phyloP scores from a whole-genome alignment of 164 flowering plant genomes.

The Nymphaea thermarum region DNA sequence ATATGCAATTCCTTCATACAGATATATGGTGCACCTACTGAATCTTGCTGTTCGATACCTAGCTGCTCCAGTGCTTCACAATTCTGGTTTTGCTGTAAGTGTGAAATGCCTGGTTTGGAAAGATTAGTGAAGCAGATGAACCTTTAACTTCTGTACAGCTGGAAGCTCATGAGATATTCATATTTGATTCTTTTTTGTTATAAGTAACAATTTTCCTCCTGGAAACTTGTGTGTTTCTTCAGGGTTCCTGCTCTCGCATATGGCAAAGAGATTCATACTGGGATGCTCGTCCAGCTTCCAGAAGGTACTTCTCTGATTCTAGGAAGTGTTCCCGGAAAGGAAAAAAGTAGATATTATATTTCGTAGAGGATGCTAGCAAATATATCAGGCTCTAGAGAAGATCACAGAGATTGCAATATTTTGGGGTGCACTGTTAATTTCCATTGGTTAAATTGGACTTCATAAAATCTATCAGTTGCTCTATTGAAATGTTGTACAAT shows the following conservation, averaged over 20 bases:
- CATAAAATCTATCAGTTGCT: too few relatives aligned
- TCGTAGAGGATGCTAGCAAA: too few relatives aligned
- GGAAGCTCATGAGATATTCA: conserved; percentile 1
- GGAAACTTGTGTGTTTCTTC: conserved; percentile 5
- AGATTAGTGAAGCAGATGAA: background rate
- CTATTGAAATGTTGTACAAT: too few relatives aligned
- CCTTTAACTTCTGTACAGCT: background rate
- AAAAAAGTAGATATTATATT: too few relatives aligned
- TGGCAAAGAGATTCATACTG: conserved; percentile 98
- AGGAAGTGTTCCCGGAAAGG: background rate
- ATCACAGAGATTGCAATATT: too few relatives aligned
- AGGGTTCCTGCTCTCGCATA: conserved; percentile 97
- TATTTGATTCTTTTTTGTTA: background rate
- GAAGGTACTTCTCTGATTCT: conserved; percentile 37
- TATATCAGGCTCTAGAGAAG: too few relatives aligned
- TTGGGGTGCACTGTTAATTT: too few relatives aligned
- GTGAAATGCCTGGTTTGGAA: background rate
- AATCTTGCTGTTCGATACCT: conserved; percentile 64
- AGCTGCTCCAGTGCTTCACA: conserved; percentile 90
- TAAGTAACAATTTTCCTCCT: too few relatives aligned
- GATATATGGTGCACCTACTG: conserved; percentile 92
- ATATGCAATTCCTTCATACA: conserved; percentile 13
- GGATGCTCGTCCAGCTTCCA: conserved; percentile 88
- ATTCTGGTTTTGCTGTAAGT: conserved; percentile 95
- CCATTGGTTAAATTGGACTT: too few relatives aligned